Conservation (phyloP, 2,329 filamentous ascomycete species). For the Alternaria sp. region DNA sequence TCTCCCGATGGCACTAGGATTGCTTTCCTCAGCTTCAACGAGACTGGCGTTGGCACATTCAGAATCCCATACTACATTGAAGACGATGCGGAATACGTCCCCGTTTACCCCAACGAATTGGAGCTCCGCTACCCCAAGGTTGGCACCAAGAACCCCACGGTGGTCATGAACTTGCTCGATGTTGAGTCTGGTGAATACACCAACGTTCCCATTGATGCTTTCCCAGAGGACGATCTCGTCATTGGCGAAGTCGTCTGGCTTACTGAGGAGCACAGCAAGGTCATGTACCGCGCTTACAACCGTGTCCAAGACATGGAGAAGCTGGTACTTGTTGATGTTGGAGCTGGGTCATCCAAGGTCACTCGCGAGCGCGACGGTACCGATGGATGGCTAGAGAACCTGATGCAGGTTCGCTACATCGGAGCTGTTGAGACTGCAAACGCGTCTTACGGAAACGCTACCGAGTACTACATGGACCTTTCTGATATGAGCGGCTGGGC, state of each 20-base stretch:
- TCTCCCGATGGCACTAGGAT: slow-evolving; percentile 63
- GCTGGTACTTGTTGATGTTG: slow-evolving; percentile 65
- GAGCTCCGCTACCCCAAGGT: slow-evolving; percentile 73
- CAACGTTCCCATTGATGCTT: slow-evolving; percentile 62
- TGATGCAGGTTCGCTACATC: slow-evolving; percentile 62
- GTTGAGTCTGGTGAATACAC: slow-evolving; percentile 56
- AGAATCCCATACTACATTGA: slow-evolving; percentile 72
- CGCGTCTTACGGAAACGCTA: slow-evolving; percentile 45
- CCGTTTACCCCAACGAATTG: slow-evolving; percentile 67
- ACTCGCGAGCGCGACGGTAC: slow-evolving; percentile 65
- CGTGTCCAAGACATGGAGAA: slow-evolving; percentile 71
- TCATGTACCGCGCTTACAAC: slow-evolving; percentile 72
- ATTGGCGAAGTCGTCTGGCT: slow-evolving; percentile 74
- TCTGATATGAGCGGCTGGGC: slow-evolving; percentile 71
- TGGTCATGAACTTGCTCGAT: slow-evolving; percentile 65
- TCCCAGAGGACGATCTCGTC: slow-evolving; percentile 66
- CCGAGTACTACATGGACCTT: slow-evolving; percentile 68
- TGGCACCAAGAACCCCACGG: slow-evolving; percentile 70
- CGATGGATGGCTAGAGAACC: slow-evolving; percentile 69
- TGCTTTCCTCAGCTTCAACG: slow-evolving; percentile 65
- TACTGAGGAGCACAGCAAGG: slow-evolving; percentile 64
- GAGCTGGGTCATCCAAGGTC: slow-evolving; percentile 53
- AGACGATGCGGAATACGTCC: slow-evolving; percentile 59
- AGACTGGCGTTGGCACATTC: slow-evolving; percentile 72
- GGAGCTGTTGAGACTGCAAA: slow-evolving; percentile 49